A percentile compares a stretch with the other conserved stretches of the same genome.
phyloP scores from a whole-genome alignment of 2,329 filamentous ascomycete genomes.

The Fusarium annulatum region DNA sequence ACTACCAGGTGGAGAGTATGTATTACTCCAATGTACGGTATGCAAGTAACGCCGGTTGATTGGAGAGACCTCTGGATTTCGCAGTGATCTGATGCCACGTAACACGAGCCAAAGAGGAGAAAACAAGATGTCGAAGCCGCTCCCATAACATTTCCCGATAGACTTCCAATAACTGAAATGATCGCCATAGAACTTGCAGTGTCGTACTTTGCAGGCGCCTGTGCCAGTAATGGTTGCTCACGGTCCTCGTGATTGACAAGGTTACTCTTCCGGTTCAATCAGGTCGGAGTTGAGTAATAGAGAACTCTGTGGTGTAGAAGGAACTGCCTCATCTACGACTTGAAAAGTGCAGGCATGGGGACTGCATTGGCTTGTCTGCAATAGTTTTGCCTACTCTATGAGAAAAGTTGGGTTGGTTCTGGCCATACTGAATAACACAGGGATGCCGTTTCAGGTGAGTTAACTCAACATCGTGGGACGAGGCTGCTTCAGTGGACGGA shows the following conservation, averaged over 20 bases:
- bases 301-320: accelerated
- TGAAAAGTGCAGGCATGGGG: too few relatives aligned
- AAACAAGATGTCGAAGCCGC: accelerated
- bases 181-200: neutral
- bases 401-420: too few relatives aligned
- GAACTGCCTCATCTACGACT: neutral
- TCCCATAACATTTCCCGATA: neutral
- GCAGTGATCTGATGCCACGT: neutral
- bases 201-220: neutral
- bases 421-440: too few relatives aligned
- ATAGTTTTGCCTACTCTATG: too few relatives aligned
- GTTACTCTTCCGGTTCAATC: neutral
- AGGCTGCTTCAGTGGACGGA: too few relatives aligned
- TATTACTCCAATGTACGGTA: too few relatives aligned
- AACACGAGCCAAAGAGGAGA: neutral
- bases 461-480: too few relatives aligned
- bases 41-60: too few relatives aligned
- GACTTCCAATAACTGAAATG: neutral
- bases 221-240: neutral
- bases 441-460: too few relatives aligned
- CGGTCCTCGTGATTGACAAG: too few relatives aligned
- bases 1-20: neutral
- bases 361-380: too few relatives aligned
- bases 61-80: accelerated
- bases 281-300: accelerated